phyloP scores from a whole-genome alignment of 495 filamentous ascomycete genomes.

The Daldinia grandis region DNA sequence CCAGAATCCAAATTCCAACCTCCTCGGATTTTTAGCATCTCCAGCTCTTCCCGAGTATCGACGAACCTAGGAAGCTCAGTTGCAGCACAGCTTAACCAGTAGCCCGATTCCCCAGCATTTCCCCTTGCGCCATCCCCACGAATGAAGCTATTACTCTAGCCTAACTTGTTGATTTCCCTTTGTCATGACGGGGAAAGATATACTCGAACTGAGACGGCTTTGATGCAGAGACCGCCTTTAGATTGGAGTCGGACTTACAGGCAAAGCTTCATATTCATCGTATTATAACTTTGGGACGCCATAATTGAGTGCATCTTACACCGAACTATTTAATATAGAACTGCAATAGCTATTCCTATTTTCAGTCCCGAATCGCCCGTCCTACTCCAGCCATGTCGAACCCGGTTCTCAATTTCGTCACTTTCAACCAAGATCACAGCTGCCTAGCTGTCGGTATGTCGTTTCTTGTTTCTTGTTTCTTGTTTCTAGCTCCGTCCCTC shows the following conservation, averaged over 20 bases:
- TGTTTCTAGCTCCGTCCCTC: neutral
- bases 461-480: neutral
- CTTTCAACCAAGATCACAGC: constrained; percentile 99
- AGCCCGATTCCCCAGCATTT: neutral
- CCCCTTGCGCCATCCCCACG: neutral
- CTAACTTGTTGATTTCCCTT: constrained; percentile 11
- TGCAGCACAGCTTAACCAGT: neutral
- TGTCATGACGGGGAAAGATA: constrained; percentile 34
- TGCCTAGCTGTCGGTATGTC: constrained; percentile 87
- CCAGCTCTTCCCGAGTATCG: constrained; percentile 1
- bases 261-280: constrained; percentile 5
- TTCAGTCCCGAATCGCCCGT: neutral
- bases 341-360: constrained; percentile 2
- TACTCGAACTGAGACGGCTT: constrained; percentile 22
- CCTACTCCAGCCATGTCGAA: constrained; percentile 49
- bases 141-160: constrained; percentile 22
- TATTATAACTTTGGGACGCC: constrained; percentile 4
- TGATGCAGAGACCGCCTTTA: constrained; percentile 21
- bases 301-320: neutral
- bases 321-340: neutral
- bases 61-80: constrained; percentile 3
- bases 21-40: constrained; percentile 31
- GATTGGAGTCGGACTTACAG: constrained; percentile 2
- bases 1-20: constrained; percentile 31
- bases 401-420: constrained; percentile 92